Percentiles rank a stretch among this genome's conserved stretches.
Conservation (phyloP, 371 early-diverging fungal genomes). For the Syncephalastrum sp. region DNA sequence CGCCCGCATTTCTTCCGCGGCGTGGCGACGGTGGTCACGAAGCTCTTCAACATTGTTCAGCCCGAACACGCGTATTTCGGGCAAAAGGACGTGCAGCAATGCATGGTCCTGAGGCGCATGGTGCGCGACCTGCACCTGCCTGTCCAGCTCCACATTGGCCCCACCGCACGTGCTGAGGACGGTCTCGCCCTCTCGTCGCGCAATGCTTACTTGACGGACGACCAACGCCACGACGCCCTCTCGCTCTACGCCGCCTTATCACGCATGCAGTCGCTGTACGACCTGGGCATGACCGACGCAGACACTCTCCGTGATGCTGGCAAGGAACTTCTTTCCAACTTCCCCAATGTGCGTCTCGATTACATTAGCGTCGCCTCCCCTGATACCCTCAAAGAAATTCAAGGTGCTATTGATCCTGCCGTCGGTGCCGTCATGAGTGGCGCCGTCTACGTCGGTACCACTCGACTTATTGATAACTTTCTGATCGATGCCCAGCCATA, state of each 20-base stretch:
- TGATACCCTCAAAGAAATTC: slow-evolving; percentile 46
- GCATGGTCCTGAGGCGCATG: slow-evolving; percentile 80
- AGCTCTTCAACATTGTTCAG: slow-evolving; percentile 88
- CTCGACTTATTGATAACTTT: slow-evolving; percentile 93
- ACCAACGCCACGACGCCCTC: slow-evolving; percentile 75
- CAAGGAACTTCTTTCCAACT: too few relatives aligned
- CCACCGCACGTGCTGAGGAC: slow-evolving; percentile 79
- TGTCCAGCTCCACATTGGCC: slow-evolving; percentile 69
- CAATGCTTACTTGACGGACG: slow-evolving; percentile 80
- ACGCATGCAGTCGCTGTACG: slow-evolving; percentile 53
- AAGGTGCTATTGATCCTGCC: slow-evolving; percentile 23
- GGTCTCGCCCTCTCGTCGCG: slow-evolving; percentile 92
- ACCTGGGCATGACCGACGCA: slow-evolving; percentile 46
- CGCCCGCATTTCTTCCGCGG: slow-evolving; percentile 98
- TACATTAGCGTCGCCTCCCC: slow-evolving; percentile 85
- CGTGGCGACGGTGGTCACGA: slow-evolving; percentile 93
- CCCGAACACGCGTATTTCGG: slow-evolving; percentile 90
- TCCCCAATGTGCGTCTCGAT: slow-evolving; percentile 59
- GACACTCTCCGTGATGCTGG: slow-evolving; percentile 14
- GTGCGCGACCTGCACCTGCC: slow-evolving; percentile 84
- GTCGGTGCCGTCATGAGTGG: slow-evolving; percentile 86
- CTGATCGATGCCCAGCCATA: slow-evolving; percentile 49
- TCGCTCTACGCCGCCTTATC: slow-evolving; percentile 74
- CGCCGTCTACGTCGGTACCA: slow-evolving; percentile 86
- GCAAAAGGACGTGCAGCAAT: slow-evolving; percentile 97